These are phyloP conservation scores for Ambrosia hybrid DNA, from an alignment of 140 eudicot species.

Conservation along the genomic window DNA sequence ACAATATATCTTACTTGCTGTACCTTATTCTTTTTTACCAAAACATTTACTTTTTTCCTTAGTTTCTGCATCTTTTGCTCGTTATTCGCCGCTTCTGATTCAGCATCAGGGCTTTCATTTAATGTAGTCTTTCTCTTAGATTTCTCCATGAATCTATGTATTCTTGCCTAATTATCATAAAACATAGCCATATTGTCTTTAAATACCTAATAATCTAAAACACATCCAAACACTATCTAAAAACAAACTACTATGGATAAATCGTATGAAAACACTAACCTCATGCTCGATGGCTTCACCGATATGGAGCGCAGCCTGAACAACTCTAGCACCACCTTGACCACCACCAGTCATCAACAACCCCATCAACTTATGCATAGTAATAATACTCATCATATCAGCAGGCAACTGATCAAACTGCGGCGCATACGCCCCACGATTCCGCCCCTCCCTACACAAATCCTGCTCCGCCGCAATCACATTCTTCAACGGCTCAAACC, in stretches of 20 bases:
- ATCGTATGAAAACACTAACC: no score
- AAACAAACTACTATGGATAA: no score
- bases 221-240: background rate
- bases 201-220: background rate
- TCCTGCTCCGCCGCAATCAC: conserved; percentile 84
- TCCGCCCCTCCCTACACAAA: conserved; percentile 58
- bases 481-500: conserved; percentile 93
- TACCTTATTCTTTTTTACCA: conserved; percentile 70
- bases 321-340: no score
- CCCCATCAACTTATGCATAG: no score
- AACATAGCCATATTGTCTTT: background rate
- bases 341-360: no score
- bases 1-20: conserved; percentile 65
- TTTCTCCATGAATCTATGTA: conserved; percentile 74
- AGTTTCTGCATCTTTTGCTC: conserved; percentile 52
- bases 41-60: conserved; percentile 58
- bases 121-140: conserved; percentile 52
- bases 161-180: conserved; percentile 51
- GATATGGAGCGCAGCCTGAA: no score
- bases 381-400: no score
- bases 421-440: conserved; percentile 52
- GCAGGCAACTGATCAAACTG: conserved; percentile 20
- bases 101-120: conserved; percentile 52
- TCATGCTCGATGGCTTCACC: no score
- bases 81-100: conserved; percentile 39